Base-by-base conservation (phyloP, 2,329 filamentous ascomycete species). In the Amesomyces nigricolor region DNA sequence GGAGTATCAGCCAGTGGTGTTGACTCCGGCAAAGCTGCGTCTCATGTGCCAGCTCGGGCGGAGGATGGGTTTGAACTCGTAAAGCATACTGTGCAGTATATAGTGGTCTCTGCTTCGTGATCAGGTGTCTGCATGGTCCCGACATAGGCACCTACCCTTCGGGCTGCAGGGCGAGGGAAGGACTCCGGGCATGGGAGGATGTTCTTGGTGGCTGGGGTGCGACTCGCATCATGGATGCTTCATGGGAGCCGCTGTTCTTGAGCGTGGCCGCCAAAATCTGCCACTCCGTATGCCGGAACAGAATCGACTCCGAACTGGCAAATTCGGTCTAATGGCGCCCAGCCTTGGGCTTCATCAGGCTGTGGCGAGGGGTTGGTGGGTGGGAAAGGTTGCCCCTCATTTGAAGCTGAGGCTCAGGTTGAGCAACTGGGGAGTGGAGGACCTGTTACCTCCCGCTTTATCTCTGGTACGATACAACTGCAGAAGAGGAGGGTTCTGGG, bases 31-130 rank as follows among this genome's bases (percentile, higher is more conserved):
- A 26, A 10, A 19, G 11, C 29, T 40, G 13, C 29, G 5, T 9
- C n/a, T 43, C 22, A 26, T 43, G 10, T 13, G 38, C 42, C 46
- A 32, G 38, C 22, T 38, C 35, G 53, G 47, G 32, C 17, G 44
- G 45, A 50, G 30, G 26, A 47, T 44, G 53, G 51, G 56, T 46
- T 57, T 53, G 53, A 57, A 61, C 52, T 61, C 59, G 64, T 65
- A 66, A 64, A 64, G 59, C 62, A 50, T 61, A 61, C 63, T 50
- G 55, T 59, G 60, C 57, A 61, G 61, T 66, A 65, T 65, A 64
- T 65, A 66, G 63, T 62, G 57, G 61, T 61, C 39, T 52, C 44
- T 59, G 47, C 48, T 56, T 61, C 61, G 56, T 63, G 61, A 62
- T 55, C 47, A 55, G 61, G 53, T 61, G 57, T 57, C 48, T 55